Evolutionary conservation across 495 filamentous ascomycete species (phyloP).

Genomic region (Aspergillus nanangensis): DNA sequence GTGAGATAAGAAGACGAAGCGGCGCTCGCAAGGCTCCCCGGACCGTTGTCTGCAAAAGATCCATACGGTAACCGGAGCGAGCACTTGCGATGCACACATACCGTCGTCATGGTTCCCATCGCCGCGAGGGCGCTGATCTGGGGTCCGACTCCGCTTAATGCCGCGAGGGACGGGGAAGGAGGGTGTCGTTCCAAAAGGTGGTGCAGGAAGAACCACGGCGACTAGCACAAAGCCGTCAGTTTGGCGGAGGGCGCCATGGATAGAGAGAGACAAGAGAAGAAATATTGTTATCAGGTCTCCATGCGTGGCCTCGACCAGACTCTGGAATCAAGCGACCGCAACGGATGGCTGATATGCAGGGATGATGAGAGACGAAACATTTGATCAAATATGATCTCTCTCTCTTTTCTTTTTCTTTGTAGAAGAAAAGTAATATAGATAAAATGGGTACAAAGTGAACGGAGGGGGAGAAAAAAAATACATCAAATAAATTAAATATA

Average conservation of each 20-base stretch:
- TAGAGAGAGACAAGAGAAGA: conserved; percentile 11
- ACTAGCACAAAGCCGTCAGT: conserved; percentile 42
- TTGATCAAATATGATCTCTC: no score
- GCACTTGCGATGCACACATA: conserved; percentile 50
- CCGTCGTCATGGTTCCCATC: conserved; percentile 74
- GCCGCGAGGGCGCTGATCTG: conserved; percentile 59
- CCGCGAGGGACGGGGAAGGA: conserved; percentile 63
- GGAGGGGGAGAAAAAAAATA: neutral
- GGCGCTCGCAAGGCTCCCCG: conserved; percentile 7
- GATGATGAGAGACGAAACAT: no score
- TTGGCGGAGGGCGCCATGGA: conserved; percentile 27
- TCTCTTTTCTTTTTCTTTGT: neutral
- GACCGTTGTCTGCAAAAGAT: conserved; percentile 1
- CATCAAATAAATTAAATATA: conserved; percentile 3
- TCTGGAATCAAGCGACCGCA: no score
- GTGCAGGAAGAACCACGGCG: conserved; percentile 36
- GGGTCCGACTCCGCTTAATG: conserved; percentile 90
- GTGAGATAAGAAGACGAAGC: conserved; percentile 15
- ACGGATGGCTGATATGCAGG: no score
- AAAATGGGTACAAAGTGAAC: neutral
- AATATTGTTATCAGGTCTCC: no score
- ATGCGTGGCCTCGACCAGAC: conserved; percentile 6
- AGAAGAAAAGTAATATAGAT: neutral
- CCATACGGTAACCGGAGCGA: conserved; percentile 5
- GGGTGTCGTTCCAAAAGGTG: conserved; percentile 42